Percentiles rank a stretch among this genome's conserved stretches.
Conservation (phyloP, 192 early-diverging fungal species). For the Backusella tarrabulga region DNA sequence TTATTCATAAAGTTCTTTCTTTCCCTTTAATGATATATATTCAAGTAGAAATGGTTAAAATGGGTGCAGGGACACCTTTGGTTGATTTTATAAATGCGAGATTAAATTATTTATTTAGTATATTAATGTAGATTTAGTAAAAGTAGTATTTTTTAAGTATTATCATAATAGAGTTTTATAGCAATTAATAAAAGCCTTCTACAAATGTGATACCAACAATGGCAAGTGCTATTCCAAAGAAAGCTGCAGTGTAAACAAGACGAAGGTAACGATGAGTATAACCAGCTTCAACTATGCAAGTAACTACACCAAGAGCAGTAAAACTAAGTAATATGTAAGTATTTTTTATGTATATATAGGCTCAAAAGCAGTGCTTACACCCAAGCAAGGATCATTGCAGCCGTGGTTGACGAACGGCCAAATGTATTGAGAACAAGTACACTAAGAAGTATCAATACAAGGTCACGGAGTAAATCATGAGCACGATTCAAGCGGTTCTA, state of each 20-base stretch:
- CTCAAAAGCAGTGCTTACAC: slow-evolving; percentile 25
- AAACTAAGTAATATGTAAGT: slow-evolving; percentile 13
- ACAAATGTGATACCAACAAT: slow-evolving; percentile 20
- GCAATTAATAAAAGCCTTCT: slow-evolving; percentile 18
- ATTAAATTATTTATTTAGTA: not conserved
- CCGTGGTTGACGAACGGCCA: slow-evolving; percentile 26
- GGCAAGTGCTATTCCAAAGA: slow-evolving; percentile 25
- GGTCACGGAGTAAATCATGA: slow-evolving; percentile 31
- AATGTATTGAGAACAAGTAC: slow-evolving; percentile 38
- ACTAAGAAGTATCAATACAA: slow-evolving; percentile 32
- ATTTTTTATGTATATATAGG: not conserved
- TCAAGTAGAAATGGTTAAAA: not conserved
- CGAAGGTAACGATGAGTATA: slow-evolving; percentile 19
- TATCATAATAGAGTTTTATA: not conserved
- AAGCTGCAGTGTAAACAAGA: slow-evolving; percentile 15
- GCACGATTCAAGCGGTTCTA: slow-evolving; percentile 31
- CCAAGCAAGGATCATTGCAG: slow-evolving; percentile 40
- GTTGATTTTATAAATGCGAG: not conserved
- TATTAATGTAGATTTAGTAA: not conserved
- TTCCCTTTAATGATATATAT: not conserved
- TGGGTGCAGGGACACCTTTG: not conserved
- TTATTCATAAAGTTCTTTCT: no score
- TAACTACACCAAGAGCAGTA: slow-evolving; percentile 19
- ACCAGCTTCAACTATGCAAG: slow-evolving; percentile 14
- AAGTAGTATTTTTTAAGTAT: not conserved